A percentile compares a stretch with the other conserved stretches of the same genome.
Evolutionary conservation across 768 basidiomycete species (phyloP).

Genomic region (Tephrocybe sp.): DNA sequence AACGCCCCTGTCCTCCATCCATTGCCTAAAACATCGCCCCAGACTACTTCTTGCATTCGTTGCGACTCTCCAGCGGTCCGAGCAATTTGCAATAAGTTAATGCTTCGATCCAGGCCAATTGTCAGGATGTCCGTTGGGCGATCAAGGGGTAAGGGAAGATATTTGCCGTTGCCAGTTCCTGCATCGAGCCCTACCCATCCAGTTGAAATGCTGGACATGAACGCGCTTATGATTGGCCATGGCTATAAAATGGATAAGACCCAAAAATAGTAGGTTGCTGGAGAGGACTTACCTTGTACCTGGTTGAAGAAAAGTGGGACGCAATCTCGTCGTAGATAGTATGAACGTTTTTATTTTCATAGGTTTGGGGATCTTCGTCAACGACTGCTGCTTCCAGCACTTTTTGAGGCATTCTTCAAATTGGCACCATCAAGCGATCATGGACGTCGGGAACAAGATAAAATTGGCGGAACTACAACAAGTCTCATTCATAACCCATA

Average conservation of each 20-base stretch:
- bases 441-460: conserved; percentile 10
- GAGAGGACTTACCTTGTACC: conserved; percentile 67
- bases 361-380: conserved; percentile 48
- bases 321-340: conserved; percentile 84
- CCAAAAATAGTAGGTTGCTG: not conserved
- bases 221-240: conserved; percentile 83
- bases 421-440: conserved; percentile 4
- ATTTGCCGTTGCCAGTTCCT: conserved; percentile 98
- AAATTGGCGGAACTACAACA: conserved; percentile 2
- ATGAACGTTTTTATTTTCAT: conserved; percentile 80
- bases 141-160: conserved; percentile 73
- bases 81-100: conserved; percentile 76
- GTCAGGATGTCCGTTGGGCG: conserved; percentile 63
- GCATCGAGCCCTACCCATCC: conserved; percentile 91
- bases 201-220: conserved; percentile 66
- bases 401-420: conserved; percentile 12
- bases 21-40: conserved; percentile 71
- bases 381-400: conserved; percentile 39
- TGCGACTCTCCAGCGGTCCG: conserved; percentile 49
- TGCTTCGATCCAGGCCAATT: conserved; percentile 82
- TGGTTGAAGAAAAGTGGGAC: conserved; percentile 81
- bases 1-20: conserved; percentile 80
- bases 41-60: conserved; percentile 65
- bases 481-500: conserved; percentile 59
- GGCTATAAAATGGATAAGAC: conserved; percentile 44